phyloP scores from a whole-genome alignment of 75 land plant genomes.

The Pseudotsuga menziesii region DNA sequence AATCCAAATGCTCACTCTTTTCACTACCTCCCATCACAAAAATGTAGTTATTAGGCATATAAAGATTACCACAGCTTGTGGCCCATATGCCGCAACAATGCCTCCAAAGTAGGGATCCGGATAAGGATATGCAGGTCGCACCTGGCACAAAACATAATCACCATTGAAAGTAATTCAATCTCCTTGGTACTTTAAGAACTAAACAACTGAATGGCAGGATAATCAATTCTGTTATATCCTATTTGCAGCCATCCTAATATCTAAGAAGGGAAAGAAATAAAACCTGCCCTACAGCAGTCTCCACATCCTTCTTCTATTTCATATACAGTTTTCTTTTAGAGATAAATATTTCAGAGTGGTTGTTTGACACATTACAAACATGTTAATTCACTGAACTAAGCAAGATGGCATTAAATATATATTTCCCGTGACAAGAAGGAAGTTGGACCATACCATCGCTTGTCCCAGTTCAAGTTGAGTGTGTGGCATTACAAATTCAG shows the following conservation, averaged over 20 bases:
- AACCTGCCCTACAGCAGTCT: background rate
- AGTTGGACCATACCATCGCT: conserved; percentile 38
- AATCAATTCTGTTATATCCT: background rate
- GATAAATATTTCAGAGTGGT: background rate
- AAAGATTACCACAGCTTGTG: conserved; percentile 19
- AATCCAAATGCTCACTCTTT: background rate
- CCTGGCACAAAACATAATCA: conserved; percentile 21
- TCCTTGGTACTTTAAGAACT: background rate
- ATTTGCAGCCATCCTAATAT: background rate
- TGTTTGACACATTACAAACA: background rate
- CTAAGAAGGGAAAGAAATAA: background rate
- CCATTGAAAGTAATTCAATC: background rate
- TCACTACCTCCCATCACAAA: background rate
- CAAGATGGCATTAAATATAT: background rate
- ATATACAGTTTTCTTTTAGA: background rate
- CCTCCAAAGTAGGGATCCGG: conserved; percentile 54
- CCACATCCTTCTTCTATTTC: background rate
- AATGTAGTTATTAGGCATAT: background rate
- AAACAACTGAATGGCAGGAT: background rate
- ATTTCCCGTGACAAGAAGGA: background rate
- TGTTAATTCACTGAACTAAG: background rate
- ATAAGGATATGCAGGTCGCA: conserved; percentile 53
- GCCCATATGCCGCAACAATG: conserved; percentile 40
- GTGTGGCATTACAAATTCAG: conserved; percentile 40
- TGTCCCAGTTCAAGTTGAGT: conserved; percentile 54